Conservation (phyloP, 164 flowering plant species). For the Houttuynia cordata region DNA sequence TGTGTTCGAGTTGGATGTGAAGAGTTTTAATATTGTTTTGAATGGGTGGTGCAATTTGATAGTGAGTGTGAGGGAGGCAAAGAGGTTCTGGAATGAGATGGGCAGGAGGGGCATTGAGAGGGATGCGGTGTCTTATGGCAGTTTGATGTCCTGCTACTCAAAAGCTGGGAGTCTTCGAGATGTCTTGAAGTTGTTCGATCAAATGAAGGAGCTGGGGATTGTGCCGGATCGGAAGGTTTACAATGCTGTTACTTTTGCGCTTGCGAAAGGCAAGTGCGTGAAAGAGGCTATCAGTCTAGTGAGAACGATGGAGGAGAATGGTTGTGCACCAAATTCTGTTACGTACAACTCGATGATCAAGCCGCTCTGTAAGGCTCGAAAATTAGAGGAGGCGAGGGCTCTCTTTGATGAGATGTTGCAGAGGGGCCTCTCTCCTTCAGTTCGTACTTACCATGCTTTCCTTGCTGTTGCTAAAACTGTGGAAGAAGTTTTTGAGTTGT, state of each 20-base stretch:
- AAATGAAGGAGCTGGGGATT: slow-evolving; percentile 50
- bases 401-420: slow-evolving; percentile 55
- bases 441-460: slow-evolving; percentile 63
- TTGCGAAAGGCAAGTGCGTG: slow-evolving; percentile 51
- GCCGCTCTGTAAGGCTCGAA: slow-evolving; percentile 55
- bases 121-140: slow-evolving; percentile 61
- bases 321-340: slow-evolving; percentile 37
- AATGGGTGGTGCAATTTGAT: slow-evolving; percentile 81
- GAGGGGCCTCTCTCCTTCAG: slow-evolving; percentile 41
- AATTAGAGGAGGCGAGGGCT: slow-evolving; percentile 38
- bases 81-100: slow-evolving; percentile 76
- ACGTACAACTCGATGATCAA: slow-evolving; percentile 71
- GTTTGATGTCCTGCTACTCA: slow-evolving; percentile 63
- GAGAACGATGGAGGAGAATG: slow-evolving; percentile 58
- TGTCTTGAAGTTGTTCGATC: slow-evolving; percentile 42
- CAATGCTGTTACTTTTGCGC: slow-evolving; percentile 65
- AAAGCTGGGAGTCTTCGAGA: slow-evolving; percentile 31
- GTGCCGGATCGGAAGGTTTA: slow-evolving; percentile 69
- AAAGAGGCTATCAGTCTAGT: slow-evolving; percentile 52
- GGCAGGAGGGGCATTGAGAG: slow-evolving; percentile 29
- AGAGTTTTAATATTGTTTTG: slow-evolving; percentile 76
- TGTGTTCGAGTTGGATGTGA: slow-evolving; percentile 44
- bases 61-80: slow-evolving; percentile 43
- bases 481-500: slow-evolving; percentile 55
- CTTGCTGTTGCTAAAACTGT: slow-evolving; percentile 37